A percentile compares a stretch with the other conserved stretches of the same genome.
phyloP scores from a whole-genome alignment of 306 rosid genomes.

The Inga oerstediana region DNA sequence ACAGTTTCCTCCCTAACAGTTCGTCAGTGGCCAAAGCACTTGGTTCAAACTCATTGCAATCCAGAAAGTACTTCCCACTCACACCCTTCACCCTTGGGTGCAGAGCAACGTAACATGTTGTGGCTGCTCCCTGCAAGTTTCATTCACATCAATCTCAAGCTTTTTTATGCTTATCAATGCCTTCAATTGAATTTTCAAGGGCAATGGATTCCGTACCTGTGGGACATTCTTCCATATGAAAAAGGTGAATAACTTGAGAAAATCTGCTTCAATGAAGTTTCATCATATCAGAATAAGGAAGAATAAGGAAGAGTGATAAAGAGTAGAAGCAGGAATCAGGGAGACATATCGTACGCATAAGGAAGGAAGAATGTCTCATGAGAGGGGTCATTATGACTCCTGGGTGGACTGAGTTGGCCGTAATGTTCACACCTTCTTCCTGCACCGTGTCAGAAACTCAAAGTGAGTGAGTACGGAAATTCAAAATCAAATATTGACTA shows the following conservation, averaged over 20 bases:
- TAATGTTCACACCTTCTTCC: slow-evolving; percentile 86
- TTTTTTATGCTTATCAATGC: background rate
- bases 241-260: slow-evolving; percentile 61
- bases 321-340: background rate
- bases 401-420: slow-evolving; percentile 86
- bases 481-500: background rate
- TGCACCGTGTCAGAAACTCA: slow-evolving; percentile 35
- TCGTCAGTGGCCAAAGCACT: slow-evolving; percentile 55
- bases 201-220: slow-evolving; percentile 56
- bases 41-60: slow-evolving; percentile 75
- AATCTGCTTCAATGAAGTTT: slow-evolving; percentile 40
- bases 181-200: background rate
- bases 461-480: background rate
- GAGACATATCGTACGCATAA: slow-evolving; percentile 63
- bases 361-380: slow-evolving; percentile 77
- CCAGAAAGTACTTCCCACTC: slow-evolving; percentile 70
- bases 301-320: background rate
- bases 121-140: slow-evolving; percentile 77
- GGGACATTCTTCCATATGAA: slow-evolving; percentile 80
- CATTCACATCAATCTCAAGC: background rate
- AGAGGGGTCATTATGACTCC: slow-evolving; percentile 95
- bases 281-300: background rate
- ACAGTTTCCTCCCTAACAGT: slow-evolving; percentile 57
- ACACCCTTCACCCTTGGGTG: slow-evolving; percentile 83
- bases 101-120: slow-evolving; percentile 82